Base-by-base conservation (phyloP, 768 basidiomycete genomes). In the Boletus subparvulus region DNA sequence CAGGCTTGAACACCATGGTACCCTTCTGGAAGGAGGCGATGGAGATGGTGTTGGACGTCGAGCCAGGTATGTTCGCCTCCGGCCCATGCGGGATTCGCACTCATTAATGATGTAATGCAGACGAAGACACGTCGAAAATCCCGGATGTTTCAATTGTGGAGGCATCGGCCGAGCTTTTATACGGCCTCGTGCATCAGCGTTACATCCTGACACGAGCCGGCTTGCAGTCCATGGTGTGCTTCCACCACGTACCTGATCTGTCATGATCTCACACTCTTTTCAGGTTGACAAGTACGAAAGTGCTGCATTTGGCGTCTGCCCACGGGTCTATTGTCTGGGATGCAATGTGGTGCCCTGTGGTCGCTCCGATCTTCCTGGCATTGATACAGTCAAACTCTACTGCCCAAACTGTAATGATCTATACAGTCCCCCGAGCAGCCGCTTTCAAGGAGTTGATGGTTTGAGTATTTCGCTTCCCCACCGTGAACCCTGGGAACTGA, bases 21-120 rank as follows among this genome's bases (percentile, higher is more conserved):
- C 97, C 97, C 9, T 99, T 99, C 71, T 99, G 96, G 94, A 98
- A 98, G 73, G 97, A 99, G 73, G 97, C 97, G 44, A 91, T 99
- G 88, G 97, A 99, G 77, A 99, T 99, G 97, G 94, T 99, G 16
- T 75, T 99, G 62, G 97, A 99, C 75, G 96, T 98, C 51, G 97
- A 99, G 75, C 94, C 97, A 79, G 94, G 96, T 95, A 70, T 72
- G 87, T 72, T 30, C 26, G 35, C 59, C 61, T 58, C 52, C 26
- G 48, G 51, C 51, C 60, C 55, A 50, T 53, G 54, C 53, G 47
- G 55, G 56, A 52, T 48, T 58, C 47, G 26, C 19, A 17, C 26
- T 58, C 54, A 60, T 58, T 19, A 33, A 35, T 62, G 48, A 58
- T 56, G 44, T 43, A 19, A 57, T 57, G 32, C 54, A 89, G 89